A percentile compares a stretch with the other conserved stretches of the same genome.
Conservation (phyloP, 2,329 filamentous ascomycete genomes). For the Verticillium longisporum region DNA sequence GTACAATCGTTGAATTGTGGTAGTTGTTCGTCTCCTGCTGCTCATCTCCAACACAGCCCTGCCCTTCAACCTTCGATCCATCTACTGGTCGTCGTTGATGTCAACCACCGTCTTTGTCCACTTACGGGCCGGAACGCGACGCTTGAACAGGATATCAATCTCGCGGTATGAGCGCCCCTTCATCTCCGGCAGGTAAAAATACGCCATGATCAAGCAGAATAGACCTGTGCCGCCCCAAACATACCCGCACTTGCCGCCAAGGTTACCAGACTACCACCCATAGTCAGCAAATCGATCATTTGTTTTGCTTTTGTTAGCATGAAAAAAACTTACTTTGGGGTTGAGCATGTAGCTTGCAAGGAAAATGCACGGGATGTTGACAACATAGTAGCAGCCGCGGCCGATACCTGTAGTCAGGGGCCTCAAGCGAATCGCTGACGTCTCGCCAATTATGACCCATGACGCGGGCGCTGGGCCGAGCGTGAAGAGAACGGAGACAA, state of each 20-base stretch:
- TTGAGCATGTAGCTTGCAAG: slow-evolving; percentile 56
- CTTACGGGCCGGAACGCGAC: slow-evolving; percentile 44
- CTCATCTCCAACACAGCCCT: not conserved
- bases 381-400: slow-evolving; percentile 55
- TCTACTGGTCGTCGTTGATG: slow-evolving; percentile 55
- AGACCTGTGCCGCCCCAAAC: slow-evolving; percentile 53
- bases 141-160: slow-evolving; percentile 54
- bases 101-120: slow-evolving; percentile 50
- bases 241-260: slow-evolving; percentile 51
- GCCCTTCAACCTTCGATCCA: not conserved
- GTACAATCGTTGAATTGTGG: slow-evolving; percentile 7
- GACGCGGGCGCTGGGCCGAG: slow-evolving; percentile 56
- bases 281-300: slow-evolving; percentile 16
- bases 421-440: slow-evolving; percentile 56
- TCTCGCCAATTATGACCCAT: slow-evolving; percentile 62
- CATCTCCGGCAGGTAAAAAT: slow-evolving; percentile 46
- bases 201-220: slow-evolving; percentile 44
- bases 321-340: slow-evolving; percentile 19
- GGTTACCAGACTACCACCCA: slow-evolving; percentile 25
- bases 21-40: slow-evolving; percentile 21
- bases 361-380: slow-evolving; percentile 62
- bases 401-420: slow-evolving; percentile 61
- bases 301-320: no score
- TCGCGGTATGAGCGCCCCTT: slow-evolving; percentile 52
- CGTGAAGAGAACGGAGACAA: slow-evolving; percentile 59